These are phyloP conservation scores for Nigrospora sphaerica DNA, from an alignment of 2,329 filamentous ascomycete genomes.

Conservation along the genomic window DNA sequence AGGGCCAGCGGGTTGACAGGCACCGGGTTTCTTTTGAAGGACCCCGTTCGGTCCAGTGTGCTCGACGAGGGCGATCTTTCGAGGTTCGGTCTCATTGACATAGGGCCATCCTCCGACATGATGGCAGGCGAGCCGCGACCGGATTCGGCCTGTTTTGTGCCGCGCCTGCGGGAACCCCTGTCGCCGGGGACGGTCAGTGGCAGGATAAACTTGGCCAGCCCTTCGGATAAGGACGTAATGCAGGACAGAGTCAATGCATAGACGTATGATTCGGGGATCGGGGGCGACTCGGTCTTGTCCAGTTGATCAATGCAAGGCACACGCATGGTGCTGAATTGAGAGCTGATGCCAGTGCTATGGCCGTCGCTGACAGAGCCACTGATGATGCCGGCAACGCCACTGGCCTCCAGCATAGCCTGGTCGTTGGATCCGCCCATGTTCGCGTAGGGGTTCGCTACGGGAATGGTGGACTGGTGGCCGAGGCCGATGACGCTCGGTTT, in stretches of 20 bases:
- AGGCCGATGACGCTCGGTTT: constrained; percentile 85
- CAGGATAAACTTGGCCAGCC: constrained; percentile 85
- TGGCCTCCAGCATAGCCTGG: constrained; percentile 83
- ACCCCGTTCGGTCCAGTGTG: constrained; percentile 52
- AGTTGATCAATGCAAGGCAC: constrained; percentile 89
- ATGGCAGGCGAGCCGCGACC: constrained; percentile 35
- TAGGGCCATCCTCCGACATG: constrained; percentile 25
- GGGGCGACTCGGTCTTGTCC: constrained; percentile 80
- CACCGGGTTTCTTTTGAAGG: constrained; percentile 67
- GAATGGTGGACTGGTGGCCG: constrained; percentile 80
- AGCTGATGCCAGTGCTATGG: constrained; percentile 71
- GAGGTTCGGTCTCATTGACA: constrained; percentile 19
- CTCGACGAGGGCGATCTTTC: constrained; percentile 16
- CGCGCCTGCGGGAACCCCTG: constrained; percentile 43
- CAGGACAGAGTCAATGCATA: constrained; percentile 86
- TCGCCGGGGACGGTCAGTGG: constrained; percentile 83
- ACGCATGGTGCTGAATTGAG: constrained; percentile 82
- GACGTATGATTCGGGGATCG: constrained; percentile 84
- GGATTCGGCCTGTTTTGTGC: constrained; percentile 31
- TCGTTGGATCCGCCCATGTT: constrained; percentile 58
- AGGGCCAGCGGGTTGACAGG: constrained; percentile 78
- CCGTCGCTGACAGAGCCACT: constrained; percentile 63
- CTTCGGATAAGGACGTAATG: constrained; percentile 84
- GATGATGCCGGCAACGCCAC: constrained; percentile 82
- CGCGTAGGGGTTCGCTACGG: constrained; percentile 51